Percentiles rank a stretch among this genome's conserved stretches.
Evolutionary conservation across 179 eudicot species (phyloP).

Genomic region (Beta macrorhiza): DNA sequence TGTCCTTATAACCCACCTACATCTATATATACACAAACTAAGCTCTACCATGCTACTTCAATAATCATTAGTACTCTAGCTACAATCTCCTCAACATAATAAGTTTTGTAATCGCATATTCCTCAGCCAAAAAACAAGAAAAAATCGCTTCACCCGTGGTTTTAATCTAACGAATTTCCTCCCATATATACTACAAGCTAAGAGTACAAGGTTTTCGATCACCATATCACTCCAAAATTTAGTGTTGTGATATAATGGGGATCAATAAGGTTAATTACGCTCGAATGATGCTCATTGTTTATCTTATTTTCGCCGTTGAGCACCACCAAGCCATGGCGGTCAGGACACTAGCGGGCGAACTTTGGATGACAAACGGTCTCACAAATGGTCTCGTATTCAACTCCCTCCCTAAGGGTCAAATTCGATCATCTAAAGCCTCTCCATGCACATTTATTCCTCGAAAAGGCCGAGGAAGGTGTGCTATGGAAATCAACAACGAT

Average conservation of each 20-base stretch:
- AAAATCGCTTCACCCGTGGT: too few species aligned
- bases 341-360: slow-evolving; percentile 8
- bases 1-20: not conserved
- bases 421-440: slow-evolving; percentile 15
- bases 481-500: slow-evolving; percentile 18
- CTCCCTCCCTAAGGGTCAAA: slow-evolving; percentile 21
- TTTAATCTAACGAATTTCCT: too few species aligned
- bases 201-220: too few species aligned
- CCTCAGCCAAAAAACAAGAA: not conserved
- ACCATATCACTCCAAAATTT: too few species aligned
- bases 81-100: not conserved
- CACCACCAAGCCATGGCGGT: slow-evolving; percentile 15
- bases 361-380: not conserved
- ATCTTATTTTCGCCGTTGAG: not conserved
- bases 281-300: not conserved
- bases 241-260: not conserved
- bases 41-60: not conserved
- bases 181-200: too few species aligned
- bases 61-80: not conserved
- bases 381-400: slow-evolving; percentile 18
- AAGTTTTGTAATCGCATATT: not conserved
- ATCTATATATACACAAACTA: not conserved
- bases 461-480: slow-evolving; percentile 23
- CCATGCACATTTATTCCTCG: slow-evolving; percentile 26
- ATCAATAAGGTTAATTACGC: not conserved